These are phyloP conservation scores for Saccharomyces pastorianus DNA, from an alignment of 1,139 yeast species.

Conservation along the genomic window DNA sequence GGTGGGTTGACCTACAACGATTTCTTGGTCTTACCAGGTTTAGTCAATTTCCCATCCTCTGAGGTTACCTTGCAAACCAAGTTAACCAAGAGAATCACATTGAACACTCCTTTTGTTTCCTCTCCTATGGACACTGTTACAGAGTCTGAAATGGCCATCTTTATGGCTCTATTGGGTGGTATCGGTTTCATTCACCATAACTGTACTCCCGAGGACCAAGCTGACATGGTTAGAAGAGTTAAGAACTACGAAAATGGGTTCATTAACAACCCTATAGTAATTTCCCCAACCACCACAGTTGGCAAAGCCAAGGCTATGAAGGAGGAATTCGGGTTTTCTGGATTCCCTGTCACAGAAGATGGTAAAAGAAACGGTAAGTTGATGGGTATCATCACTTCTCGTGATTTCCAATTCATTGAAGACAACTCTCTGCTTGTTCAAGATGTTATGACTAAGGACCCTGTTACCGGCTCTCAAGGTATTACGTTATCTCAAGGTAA, in stretches of 20 bases:
- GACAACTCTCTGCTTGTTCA: conserved; percentile 53
- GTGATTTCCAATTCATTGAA: conserved; percentile 94
- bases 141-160: conserved; percentile 93
- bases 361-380: conserved; percentile 87
- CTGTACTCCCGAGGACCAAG: conserved; percentile 94
- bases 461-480: conserved; percentile 78
- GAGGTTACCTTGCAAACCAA: conserved; percentile 71
- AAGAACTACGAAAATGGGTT: conserved; percentile 96
- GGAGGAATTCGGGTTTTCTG: conserved; percentile 76
- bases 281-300: conserved; percentile 67
- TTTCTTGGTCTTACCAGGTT: conserved; percentile 90
- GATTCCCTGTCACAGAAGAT: conserved; percentile 96
- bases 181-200: conserved; percentile 98
- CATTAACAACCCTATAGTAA: conserved; percentile 87
- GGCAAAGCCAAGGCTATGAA: conserved; percentile 72
- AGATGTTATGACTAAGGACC: conserved; percentile 83
- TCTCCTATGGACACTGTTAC: conserved; percentile 99
- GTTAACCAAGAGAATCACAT: conserved; percentile 82
- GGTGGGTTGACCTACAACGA: conserved; percentile 98
- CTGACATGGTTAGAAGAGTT: conserved; percentile 94
- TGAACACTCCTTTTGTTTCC: conserved; percentile 90
- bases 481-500: conserved; percentile 80
- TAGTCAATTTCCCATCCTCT: conserved; percentile 80
- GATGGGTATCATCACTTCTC: conserved; percentile 90
- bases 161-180: conserved; percentile 97